phyloP scores from a whole-genome alignment of 2,329 filamentous ascomycete species.

The Aspergillus tanneri region DNA sequence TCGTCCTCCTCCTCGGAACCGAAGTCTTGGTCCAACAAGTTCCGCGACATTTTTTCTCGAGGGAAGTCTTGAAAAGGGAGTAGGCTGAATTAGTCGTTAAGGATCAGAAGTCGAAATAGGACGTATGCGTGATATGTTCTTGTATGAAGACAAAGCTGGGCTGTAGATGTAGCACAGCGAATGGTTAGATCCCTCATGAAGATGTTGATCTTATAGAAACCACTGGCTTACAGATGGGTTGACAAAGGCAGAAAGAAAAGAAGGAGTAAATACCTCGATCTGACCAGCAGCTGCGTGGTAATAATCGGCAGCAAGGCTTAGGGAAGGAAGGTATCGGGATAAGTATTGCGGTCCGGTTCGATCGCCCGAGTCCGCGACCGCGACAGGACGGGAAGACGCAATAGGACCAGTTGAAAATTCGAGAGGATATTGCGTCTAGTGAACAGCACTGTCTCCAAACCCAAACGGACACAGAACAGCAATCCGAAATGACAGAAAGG shows the following conservation, averaged over 20 bases:
- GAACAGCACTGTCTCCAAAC: background rate
- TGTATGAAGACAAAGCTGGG: background rate
- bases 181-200: background rate
- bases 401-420: background rate
- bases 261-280: background rate
- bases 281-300: background rate
- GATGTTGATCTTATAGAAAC: background rate
- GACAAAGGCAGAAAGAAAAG: background rate
- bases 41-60: constrained; percentile 37
- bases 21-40: constrained; percentile 53
- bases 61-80: background rate
- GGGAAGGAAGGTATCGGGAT: background rate
- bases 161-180: background rate
- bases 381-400: constrained; percentile 14
- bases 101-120: background rate
- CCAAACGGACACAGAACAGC: background rate
- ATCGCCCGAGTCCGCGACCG: constrained; percentile 22
- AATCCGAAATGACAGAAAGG: background rate
- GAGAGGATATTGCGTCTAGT: background rate
- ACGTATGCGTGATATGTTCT: background rate
- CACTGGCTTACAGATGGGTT: background rate
- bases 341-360: constrained; percentile 16
- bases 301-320: background rate
- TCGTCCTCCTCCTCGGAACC: constrained; percentile 71
- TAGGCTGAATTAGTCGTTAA: background rate